Evolutionary conservation across 352 stramenopile species (phyloP), one percentile per base, ranked within the genome.

Genomic region (Pythium sukuiense): DNA sequence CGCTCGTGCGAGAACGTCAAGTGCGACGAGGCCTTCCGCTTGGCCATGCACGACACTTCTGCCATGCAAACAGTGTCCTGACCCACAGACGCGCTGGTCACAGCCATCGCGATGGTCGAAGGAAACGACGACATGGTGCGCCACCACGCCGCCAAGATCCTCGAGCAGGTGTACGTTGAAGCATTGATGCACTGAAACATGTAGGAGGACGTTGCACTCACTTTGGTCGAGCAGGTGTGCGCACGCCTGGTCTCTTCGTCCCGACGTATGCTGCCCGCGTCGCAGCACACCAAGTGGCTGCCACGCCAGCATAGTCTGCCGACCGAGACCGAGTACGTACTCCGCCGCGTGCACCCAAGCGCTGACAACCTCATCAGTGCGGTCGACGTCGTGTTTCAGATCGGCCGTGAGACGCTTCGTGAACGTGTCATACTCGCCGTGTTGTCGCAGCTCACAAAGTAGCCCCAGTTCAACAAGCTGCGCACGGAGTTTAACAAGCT

Each of bases 381-480:
- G 1, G 49, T 87, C 7, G 77, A 85, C 55, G 67, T 63, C 20
- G 63, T 83, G 37, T 91, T 76, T 67, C 79, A 91, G 55, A 76
- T 89, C 59, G 71, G 63, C 6, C 43, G 52, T 33, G 79, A 87
- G 59, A 79, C 76, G 6, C 68, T 75, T 56, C 46, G 62, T 32
- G 60, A 79, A 16, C 79, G 81, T 27, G 81, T 76, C 24, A 66
- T 69, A 14, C 43, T 85, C 26, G 83, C 74, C 18, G 69, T 91
- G 63, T 77, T 91, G 37, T 78, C 70, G n/a, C 77, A 87, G 61
- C 63, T 91, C 33, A 70, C 87, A 12, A 72, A 80, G 13, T 79
- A 89, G 37, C 80, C 83, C 2, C 77, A 80, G 33, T 91, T 91
- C 54, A 72, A 88, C 58, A 72, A 81, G 45, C 63, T 91, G 26